Percentiles rank a stretch among this genome's conserved stretches.
Conservation (phyloP, 1,139 yeast genomes). For the Nakaseomyces kungkrabaensis region DNA sequence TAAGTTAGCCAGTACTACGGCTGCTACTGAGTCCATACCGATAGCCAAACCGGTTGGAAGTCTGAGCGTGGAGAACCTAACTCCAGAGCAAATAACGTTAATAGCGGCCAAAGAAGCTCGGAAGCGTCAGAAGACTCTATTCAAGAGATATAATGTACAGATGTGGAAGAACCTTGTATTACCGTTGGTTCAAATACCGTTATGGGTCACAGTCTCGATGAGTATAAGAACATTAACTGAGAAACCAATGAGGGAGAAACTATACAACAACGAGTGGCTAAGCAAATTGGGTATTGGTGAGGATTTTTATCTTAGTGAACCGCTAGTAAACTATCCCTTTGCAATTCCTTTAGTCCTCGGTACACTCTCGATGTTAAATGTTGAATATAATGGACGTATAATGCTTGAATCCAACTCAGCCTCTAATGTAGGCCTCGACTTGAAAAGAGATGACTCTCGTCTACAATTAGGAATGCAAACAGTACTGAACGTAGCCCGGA, state of each 20-base stretch:
- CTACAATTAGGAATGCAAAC: slow-evolving; percentile 31
- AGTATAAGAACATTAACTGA: slow-evolving; percentile 66
- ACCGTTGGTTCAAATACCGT: slow-evolving; percentile 76
- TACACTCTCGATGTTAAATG: slow-evolving; percentile 56
- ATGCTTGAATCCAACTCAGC: slow-evolving; percentile 29
- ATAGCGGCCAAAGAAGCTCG: slow-evolving; percentile 70
- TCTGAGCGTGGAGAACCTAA: slow-evolving; percentile 37
- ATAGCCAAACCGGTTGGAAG: background rate
- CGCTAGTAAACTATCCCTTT: slow-evolving; percentile 22
- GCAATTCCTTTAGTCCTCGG: slow-evolving; percentile 66
- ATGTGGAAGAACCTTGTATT: slow-evolving; percentile 67
- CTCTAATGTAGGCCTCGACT: slow-evolving; percentile 27
- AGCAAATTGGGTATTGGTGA: slow-evolving; percentile 15
- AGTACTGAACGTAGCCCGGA: slow-evolving; percentile 54
- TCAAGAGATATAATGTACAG: slow-evolving; percentile 57
- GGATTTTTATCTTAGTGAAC: slow-evolving; percentile 27
- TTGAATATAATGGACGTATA: slow-evolving; percentile 66
- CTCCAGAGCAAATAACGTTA: slow-evolving; percentile 67
- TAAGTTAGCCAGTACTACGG: slow-evolving; percentile 6
- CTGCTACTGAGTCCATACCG: slow-evolving; percentile 8
- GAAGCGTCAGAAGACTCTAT: slow-evolving; percentile 60
- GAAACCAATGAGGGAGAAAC: slow-evolving; percentile 15
- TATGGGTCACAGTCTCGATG: slow-evolving; percentile 75
- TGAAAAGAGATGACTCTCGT: slow-evolving; percentile 18
- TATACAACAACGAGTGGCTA: slow-evolving; percentile 3